A percentile compares a stretch with the other conserved stretches of the same genome.
These are phyloP conservation scores for Penicillium verhagenii DNA, from an alignment of 495 filamentous ascomycete species.

Conservation along the genomic window DNA sequence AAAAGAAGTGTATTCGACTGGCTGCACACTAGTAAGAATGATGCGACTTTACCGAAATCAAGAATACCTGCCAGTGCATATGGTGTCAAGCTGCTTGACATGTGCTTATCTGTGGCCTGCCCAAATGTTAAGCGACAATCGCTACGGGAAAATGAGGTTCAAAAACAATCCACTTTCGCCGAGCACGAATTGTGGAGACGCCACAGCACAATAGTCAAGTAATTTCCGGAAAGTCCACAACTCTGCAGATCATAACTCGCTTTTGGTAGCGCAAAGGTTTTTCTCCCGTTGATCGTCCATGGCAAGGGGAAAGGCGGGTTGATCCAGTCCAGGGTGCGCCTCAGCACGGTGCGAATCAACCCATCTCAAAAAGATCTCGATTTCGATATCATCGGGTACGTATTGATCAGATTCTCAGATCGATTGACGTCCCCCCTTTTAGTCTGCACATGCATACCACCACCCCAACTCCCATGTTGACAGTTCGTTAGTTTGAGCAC, in stretches of 20 bases:
- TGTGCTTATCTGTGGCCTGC: not conserved
- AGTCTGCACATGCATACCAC: too few relatives aligned
- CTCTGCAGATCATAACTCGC: not conserved
- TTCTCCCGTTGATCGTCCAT: not conserved
- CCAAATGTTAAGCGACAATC: not conserved
- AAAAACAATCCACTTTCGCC: not conserved
- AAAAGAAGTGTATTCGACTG: too few relatives aligned
- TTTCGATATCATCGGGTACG: not conserved
- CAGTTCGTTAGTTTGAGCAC: not conserved
- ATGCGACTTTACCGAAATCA: too few relatives aligned
- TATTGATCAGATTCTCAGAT: not conserved
- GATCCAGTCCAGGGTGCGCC: too few relatives aligned
- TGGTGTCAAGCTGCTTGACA: too few relatives aligned
- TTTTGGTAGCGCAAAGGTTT: not conserved
- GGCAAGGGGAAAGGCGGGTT: not conserved
- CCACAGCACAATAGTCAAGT: not conserved
- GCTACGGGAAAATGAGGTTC: not conserved
- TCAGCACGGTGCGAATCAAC: not conserved
- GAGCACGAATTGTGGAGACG: not conserved
- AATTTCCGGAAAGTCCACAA: not conserved
- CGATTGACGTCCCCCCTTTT: not conserved
- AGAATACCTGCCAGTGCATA: too few relatives aligned
- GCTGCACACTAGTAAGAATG: too few relatives aligned
- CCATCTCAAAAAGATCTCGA: not conserved
- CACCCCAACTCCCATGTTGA: not conserved